Evolutionary conservation across 345 rosid species (phyloP).

Genomic region (Eucalyptus cladocalyx): DNA sequence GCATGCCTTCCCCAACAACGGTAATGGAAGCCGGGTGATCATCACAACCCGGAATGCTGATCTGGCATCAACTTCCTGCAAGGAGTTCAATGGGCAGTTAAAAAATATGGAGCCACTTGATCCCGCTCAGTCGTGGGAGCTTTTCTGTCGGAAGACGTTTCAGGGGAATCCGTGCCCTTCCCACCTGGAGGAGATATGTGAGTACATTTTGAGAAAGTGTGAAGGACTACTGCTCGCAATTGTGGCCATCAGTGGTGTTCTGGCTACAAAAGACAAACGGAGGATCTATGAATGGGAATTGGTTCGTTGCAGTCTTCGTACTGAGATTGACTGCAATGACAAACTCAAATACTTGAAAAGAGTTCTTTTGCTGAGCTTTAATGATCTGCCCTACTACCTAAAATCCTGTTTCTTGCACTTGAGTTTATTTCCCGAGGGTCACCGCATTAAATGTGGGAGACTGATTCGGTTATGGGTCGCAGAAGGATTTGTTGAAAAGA

Average conservation of each 20-base stretch:
- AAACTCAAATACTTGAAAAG: conserved; percentile 8
- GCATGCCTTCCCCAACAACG: conserved; percentile 8
- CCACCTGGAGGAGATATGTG: conserved; percentile 9
- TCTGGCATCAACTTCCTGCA: conserved; percentile 1
- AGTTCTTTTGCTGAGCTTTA: conserved; percentile 24
- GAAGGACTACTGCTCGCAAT: conserved; percentile 32
- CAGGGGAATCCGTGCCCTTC: conserved; percentile 11
- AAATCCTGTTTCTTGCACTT: conserved; percentile 30
- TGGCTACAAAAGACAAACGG: conserved; percentile 12
- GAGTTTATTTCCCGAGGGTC: conserved; percentile 25
- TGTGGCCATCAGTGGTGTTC: conserved; percentile 29
- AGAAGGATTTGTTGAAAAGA: conserved; percentile 22
- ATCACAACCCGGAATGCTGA: conserved; percentile 18
- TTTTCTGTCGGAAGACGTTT: conserved; percentile 20
- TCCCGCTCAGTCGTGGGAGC: conserved; percentile 8
- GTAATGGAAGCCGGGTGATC: conserved; percentile 12
- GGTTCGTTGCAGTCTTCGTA: conserved; percentile 9
- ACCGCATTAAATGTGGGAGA: conserved; percentile 1
- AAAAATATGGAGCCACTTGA: conserved; percentile 10
- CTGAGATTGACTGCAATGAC: conserved; percentile 14
- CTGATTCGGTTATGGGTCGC: conserved; percentile 30
- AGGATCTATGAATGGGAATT: conserved; percentile 23
- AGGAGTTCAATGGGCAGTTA: conserved; percentile 7
- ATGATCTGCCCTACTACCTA: conserved; percentile 26
- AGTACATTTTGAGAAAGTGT: conserved; percentile 12